phyloP scores from a whole-genome alignment of 306 rosid genomes.

The Vicia sativa region DNA sequence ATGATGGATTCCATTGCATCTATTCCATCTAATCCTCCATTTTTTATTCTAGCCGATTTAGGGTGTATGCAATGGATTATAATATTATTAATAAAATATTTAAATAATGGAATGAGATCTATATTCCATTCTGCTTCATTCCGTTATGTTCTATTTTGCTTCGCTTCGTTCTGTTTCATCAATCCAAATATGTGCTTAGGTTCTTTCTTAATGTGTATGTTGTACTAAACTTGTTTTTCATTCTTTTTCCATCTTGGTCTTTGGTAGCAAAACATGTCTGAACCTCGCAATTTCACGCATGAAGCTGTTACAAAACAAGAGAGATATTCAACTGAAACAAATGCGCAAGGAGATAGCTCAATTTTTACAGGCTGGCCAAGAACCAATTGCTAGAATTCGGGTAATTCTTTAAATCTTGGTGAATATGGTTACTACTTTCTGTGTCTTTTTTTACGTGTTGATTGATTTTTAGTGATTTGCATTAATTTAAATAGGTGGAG shows the following conservation, averaged over 20 bases:
- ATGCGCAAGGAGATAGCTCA: constrained; percentile 96
- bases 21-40: no score
- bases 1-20: no score
- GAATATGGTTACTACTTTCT: constrained; percentile 16
- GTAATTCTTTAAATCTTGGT: constrained; percentile 50
- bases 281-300: constrained; percentile 83
- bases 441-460: constrained; percentile 6
- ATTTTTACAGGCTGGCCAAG: constrained; percentile 95
- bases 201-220: constrained; percentile 16
- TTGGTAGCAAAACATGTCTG: constrained; percentile 84
- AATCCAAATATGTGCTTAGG: no score
- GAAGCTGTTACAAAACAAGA: constrained; percentile 92
- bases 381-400: constrained; percentile 91
- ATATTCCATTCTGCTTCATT: no score
- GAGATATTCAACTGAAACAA: constrained; percentile 82
- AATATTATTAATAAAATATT: no score
- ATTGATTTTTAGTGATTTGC: constrained; percentile 12
- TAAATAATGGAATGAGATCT: no score
- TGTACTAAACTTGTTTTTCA: neutral
- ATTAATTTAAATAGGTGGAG: constrained; percentile 71
- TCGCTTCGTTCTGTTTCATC: no score
- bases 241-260: neutral
- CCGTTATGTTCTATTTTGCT: no score
- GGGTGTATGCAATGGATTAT: no score
- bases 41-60: no score